phyloP scores from a whole-genome alignment of 2,329 filamentous ascomycete species.

The Rhytidhysteron rufulum region DNA sequence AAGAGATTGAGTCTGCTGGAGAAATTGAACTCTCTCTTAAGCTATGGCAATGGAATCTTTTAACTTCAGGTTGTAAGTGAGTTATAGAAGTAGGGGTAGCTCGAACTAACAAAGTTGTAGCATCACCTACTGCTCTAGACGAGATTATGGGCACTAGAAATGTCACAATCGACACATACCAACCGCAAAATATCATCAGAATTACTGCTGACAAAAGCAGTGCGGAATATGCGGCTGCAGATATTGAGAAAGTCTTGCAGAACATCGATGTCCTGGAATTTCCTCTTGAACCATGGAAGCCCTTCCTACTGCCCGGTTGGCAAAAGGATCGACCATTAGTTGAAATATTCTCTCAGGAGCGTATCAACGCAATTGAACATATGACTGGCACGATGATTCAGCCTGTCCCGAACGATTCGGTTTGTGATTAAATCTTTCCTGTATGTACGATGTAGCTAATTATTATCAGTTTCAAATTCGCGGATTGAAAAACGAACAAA shows the following conservation, averaged over 20 bases:
- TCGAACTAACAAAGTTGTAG: constrained; percentile 11
- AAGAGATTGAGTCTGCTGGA: constrained; percentile 32
- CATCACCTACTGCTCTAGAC: constrained; percentile 19
- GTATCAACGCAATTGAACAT: constrained; percentile 15
- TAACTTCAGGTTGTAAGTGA: constrained; percentile 23
- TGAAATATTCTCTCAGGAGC: constrained; percentile 12
- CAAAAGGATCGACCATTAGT: constrained; percentile 6
- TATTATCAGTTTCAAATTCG: constrained; percentile 22
- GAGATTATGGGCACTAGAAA: constrained; percentile 22
- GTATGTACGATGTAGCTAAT: constrained; percentile 7
- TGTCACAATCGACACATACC: constrained; percentile 26
- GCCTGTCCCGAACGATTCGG: constrained; percentile 10
- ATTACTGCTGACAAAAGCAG: constrained; percentile 35
- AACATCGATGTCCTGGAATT: constrained; percentile 14
- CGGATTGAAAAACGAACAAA: constrained; percentile 17
- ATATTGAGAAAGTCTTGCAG: constrained; percentile 24
- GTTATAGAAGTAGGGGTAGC: no score
- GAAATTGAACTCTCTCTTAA: constrained; percentile 32
- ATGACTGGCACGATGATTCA: constrained; percentile 24
- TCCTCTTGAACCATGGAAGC: constrained; percentile 19
- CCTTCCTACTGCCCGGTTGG: constrained; percentile 8
- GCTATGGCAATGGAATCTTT: constrained; percentile 28
- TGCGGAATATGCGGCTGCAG: constrained; percentile 32
- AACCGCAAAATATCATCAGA: constrained; percentile 23
- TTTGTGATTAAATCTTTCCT: constrained; percentile 8